phyloP scores from a whole-genome alignment of 108 stramenopile species.

The Chaetoceros tenuissimus region DNA sequence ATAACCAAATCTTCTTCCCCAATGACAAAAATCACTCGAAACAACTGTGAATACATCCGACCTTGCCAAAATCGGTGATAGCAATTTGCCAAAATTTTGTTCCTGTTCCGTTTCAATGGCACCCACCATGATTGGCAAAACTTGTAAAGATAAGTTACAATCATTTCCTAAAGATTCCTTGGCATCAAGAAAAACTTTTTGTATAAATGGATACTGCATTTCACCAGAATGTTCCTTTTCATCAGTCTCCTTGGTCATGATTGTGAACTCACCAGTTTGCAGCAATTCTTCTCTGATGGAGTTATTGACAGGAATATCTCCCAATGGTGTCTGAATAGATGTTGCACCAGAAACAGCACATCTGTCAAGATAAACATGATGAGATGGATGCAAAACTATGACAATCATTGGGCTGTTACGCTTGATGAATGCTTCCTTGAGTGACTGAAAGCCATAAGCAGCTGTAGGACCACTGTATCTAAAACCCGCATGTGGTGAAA shows the following conservation, averaged over 20 bases:
- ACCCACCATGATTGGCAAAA: slow-evolving; percentile 81
- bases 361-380: slow-evolving; percentile 76
- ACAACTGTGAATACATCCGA: slow-evolving; percentile 48
- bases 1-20: slow-evolving; percentile 39
- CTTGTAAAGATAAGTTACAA: slow-evolving; percentile 15
- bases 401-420: slow-evolving; percentile 14
- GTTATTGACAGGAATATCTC: slow-evolving; percentile 52
- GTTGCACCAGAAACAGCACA: slow-evolving; percentile 62
- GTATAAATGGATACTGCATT: slow-evolving; percentile 84
- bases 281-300: slow-evolving; percentile 49
- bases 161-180: slow-evolving; percentile 4
- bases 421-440: slow-evolving; percentile 15
- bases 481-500: slow-evolving; percentile 81
- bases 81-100: slow-evolving; percentile 38
- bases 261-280: slow-evolving; percentile 24
- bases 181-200: slow-evolving; percentile 35
- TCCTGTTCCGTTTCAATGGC: slow-evolving; percentile 34
- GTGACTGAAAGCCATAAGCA: slow-evolving; percentile 52
- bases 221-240: slow-evolving; percentile 80
- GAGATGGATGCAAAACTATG: slow-evolving; percentile 69
- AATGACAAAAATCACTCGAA: slow-evolving; percentile 80
- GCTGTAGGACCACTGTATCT: slow-evolving; percentile 80
- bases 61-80: slow-evolving; percentile 50
- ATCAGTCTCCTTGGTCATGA: slow-evolving; percentile 53
- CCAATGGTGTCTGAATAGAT: slow-evolving; percentile 57